These are phyloP conservation scores for Gilbertella persicaria DNA, from an alignment of 371 early-diverging fungal species.

Conservation along the genomic window DNA sequence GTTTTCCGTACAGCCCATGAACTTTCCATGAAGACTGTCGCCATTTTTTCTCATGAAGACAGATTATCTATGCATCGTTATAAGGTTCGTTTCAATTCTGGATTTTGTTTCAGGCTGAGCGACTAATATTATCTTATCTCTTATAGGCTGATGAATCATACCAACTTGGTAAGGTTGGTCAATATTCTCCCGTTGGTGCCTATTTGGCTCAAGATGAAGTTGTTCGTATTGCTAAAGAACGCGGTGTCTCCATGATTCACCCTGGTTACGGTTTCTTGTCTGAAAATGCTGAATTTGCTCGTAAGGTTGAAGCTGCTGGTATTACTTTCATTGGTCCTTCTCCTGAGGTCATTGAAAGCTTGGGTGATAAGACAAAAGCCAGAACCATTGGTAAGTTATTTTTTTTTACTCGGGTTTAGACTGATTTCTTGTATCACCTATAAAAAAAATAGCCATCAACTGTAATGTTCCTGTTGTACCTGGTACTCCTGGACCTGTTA, in stretches of 20 bases:
- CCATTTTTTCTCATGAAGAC: conserved; percentile 90
- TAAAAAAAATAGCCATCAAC: conserved; percentile 58
- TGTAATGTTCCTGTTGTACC: conserved; percentile 87
- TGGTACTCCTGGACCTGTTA: conserved; percentile 86
- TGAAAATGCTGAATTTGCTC: conserved; percentile 90
- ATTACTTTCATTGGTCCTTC: conserved; percentile 92
- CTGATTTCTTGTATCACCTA: conserved; percentile 1
- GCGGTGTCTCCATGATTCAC: conserved; percentile 82
- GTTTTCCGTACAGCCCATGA: conserved; percentile 91
- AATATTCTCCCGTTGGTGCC: conserved; percentile 88
- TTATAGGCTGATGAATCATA: conserved; percentile 88
- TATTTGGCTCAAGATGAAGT: conserved; percentile 94
- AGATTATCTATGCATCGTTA: conserved; percentile 91
- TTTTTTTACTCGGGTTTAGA: background rate
- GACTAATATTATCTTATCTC: background rate
- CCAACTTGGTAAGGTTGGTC: conserved; percentile 83
- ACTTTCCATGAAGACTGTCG: conserved; percentile 86
- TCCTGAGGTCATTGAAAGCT: conserved; percentile 81
- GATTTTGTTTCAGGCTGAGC: background rate
- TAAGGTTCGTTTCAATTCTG: conserved; percentile 57
- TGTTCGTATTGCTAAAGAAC: conserved; percentile 79
- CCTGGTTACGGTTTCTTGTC: conserved; percentile 92
- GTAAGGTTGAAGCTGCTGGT: conserved; percentile 86
- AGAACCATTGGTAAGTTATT: conserved; percentile 66
- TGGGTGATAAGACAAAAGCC: conserved; percentile 97